Conservation (phyloP, 164 flowering plant species). For the Annona squamosa region DNA sequence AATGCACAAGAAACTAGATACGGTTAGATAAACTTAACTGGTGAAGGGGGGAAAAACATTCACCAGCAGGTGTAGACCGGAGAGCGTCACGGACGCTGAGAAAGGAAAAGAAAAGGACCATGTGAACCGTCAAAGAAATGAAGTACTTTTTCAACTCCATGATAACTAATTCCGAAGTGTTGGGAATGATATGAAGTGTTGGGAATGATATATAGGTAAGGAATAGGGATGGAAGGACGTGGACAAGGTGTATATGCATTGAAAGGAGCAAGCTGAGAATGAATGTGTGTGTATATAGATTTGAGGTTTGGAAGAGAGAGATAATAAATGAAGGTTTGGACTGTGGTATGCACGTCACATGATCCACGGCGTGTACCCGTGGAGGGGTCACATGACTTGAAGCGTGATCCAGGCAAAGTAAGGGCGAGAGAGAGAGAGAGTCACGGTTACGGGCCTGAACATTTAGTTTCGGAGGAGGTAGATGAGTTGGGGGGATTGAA, state of each 20-base stretch:
- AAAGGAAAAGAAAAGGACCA: slow-evolving; percentile 11
- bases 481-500: neutral
- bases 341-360: slow-evolving; percentile 43
- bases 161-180: neutral
- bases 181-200: neutral
- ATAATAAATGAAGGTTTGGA: slow-evolving; percentile 28
- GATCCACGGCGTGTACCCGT: slow-evolving; percentile 42
- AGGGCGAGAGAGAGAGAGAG: neutral
- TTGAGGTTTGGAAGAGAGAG: slow-evolving; percentile 7
- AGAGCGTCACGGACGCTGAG: slow-evolving; percentile 12
- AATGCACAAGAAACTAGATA: neutral
- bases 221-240: neutral
- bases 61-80: slow-evolving; percentile 18
- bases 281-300: neutral
- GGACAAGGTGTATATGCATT: neutral
- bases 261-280: neutral
- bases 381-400: slow-evolving; percentile 33
- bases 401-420: slow-evolving; percentile 5
- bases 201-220: neutral
- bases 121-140: slow-evolving; percentile 9
- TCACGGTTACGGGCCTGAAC: neutral
- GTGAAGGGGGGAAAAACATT: neutral
- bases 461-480: neutral
- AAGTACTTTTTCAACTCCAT: slow-evolving; percentile 13
- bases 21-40: no score